Conservation (phyloP, 305 asterid genomes). For the Stenogyne calaminthoides region DNA sequence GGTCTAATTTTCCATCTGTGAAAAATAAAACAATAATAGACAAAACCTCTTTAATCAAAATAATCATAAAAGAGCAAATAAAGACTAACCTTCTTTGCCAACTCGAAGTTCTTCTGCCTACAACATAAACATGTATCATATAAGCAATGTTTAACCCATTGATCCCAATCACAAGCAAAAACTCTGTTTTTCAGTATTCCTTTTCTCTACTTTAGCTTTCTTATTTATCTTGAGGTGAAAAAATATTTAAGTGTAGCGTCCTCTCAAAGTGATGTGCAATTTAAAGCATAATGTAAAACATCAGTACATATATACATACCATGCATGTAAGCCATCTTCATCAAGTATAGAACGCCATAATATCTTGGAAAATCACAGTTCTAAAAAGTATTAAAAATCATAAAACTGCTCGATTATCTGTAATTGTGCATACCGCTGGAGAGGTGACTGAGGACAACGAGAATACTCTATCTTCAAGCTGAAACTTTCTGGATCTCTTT, state of each 20-base stretch:
- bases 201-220: no score
- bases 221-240: no score
- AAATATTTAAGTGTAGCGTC: no score
- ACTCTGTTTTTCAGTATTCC: not conserved
- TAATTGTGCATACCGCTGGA: constrained; percentile 66
- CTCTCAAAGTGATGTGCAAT: not conserved
- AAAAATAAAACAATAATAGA: not conserved
- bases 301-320: not conserved
- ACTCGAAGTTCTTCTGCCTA: constrained; percentile 81
- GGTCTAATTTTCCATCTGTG: constrained; percentile 70
- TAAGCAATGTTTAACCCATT: constrained; percentile 21
- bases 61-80: not conserved
- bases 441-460: constrained; percentile 91
- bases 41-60: not conserved
- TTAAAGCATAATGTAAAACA: not conserved
- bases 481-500: constrained; percentile 82
- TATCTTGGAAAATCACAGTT: not conserved
- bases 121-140: constrained; percentile 25
- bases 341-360: not conserved
- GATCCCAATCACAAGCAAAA: not conserved
- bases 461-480: constrained; percentile 86
- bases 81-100: constrained; percentile 71
- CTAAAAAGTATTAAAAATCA: constrained; percentile 1
- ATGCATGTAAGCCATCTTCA: not conserved
- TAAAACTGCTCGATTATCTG: constrained; percentile 4